Conservation (phyloP, 495 filamentous ascomycete genomes). For the Aspergillus incahuasiensis region DNA sequence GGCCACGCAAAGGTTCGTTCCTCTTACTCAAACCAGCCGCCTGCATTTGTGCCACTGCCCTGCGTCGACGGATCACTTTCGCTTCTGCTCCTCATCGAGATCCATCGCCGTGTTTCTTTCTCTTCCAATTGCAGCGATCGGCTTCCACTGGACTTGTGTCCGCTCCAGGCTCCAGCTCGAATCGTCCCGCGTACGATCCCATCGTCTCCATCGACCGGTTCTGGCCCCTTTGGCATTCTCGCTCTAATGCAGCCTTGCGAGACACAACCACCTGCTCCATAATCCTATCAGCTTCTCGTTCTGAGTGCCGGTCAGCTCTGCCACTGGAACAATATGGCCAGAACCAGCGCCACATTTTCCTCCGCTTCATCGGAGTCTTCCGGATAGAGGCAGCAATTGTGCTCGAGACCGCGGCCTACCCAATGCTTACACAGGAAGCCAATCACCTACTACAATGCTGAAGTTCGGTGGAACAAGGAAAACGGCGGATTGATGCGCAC, state of each 20-base stretch:
- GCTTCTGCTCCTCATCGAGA: not conserved
- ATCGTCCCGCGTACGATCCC: not conserved
- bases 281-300: conserved; percentile 9
- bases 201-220: conserved; percentile 9
- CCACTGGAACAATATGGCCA: not conserved
- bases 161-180: not conserved
- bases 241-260: not conserved
- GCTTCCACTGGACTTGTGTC: conserved; percentile 16
- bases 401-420: not conserved
- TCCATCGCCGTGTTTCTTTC: not conserved
- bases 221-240: conserved; percentile 8
- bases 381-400: not conserved
- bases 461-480: not conserved
- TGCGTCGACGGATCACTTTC: conserved; percentile 9
- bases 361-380: not conserved
- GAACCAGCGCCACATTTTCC: conserved; percentile 8
- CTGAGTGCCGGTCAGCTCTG: not conserved
- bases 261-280: conserved; percentile 16
- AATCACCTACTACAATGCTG: not conserved
- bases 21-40: conserved; percentile 21
- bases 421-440: not conserved
- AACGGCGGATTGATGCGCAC: not conserved
- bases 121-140: not conserved
- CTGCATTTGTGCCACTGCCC: conserved; percentile 20
- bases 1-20: not conserved